These are phyloP conservation scores for Jackrogersella minutella DNA, from an alignment of 495 filamentous ascomycete genomes.

Conservation along the genomic window DNA sequence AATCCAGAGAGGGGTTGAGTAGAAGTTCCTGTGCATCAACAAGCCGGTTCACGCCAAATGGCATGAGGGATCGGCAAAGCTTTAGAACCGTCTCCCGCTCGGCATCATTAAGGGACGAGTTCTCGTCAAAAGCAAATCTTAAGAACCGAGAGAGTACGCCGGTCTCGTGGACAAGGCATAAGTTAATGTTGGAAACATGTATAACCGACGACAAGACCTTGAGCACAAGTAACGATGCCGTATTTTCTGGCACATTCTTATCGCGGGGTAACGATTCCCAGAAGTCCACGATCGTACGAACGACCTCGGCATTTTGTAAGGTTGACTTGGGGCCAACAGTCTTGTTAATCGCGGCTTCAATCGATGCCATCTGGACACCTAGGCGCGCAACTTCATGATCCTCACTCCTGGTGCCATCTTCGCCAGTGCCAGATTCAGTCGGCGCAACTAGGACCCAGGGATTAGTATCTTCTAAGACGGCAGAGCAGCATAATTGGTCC, in stretches of 20 bases:
- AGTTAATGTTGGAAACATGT: slow-evolving; percentile 73
- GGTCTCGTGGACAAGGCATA: slow-evolving; percentile 78
- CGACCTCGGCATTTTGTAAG: slow-evolving; percentile 69
- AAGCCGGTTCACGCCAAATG: slow-evolving; percentile 75
- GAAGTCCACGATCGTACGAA: slow-evolving; percentile 70
- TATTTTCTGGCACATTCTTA: slow-evolving; percentile 50
- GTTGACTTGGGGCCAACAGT: slow-evolving; percentile 63
- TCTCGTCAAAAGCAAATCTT: slow-evolving; percentile 65
- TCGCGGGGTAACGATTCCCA: slow-evolving; percentile 66
- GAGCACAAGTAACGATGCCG: slow-evolving; percentile 67
- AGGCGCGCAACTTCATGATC: slow-evolving; percentile 32
- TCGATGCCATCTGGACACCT: slow-evolving; percentile 40
- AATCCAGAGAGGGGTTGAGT: slow-evolving; percentile 64
- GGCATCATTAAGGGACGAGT: slow-evolving; percentile 53
- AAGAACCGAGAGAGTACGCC: slow-evolving; percentile 78
- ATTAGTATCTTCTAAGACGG: slow-evolving; percentile 40
- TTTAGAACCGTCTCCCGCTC: slow-evolving; percentile 68
- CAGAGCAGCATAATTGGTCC: slow-evolving; percentile 57
- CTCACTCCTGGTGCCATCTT: slow-evolving; percentile 30
- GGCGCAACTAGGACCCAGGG: slow-evolving; percentile 47
- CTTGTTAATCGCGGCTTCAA: slow-evolving; percentile 54
- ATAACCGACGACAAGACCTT: slow-evolving; percentile 61
- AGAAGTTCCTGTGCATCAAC: slow-evolving; percentile 83
- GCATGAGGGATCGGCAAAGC: slow-evolving; percentile 66
- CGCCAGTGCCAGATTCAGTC: slow-evolving; percentile 37